These are phyloP conservation scores for Nannochloris sp. DNA, from an alignment of 139 green algal genomes.

Conservation along the genomic window DNA sequence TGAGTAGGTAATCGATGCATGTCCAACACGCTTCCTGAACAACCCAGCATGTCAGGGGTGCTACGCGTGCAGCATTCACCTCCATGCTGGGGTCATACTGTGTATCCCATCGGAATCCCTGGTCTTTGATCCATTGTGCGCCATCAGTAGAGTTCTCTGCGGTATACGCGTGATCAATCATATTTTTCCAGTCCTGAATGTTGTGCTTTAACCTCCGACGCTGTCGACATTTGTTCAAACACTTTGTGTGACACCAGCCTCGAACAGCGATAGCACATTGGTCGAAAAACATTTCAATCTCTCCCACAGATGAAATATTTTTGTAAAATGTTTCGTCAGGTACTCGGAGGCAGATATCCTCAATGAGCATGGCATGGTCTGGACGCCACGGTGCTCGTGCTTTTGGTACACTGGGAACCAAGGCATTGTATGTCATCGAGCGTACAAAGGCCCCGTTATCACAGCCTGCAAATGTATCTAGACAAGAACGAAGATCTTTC, in stretches of 20 bases:
- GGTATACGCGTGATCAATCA: conserved; percentile 61
- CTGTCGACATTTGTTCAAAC: conserved; percentile 60
- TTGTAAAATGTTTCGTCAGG: neutral
- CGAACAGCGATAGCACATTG: conserved; percentile 62
- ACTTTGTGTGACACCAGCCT: conserved; percentile 47
- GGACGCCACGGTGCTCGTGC: conserved; percentile 26
- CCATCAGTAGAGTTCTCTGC: conserved; percentile 38
- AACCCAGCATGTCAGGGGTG: conserved; percentile 56
- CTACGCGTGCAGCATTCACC: conserved; percentile 18
- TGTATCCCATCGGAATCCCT: conserved; percentile 26
- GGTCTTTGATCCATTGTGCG: conserved; percentile 12
- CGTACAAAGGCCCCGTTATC: neutral
- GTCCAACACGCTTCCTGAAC: conserved; percentile 39
- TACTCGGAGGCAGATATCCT: conserved; percentile 14
- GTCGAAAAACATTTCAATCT: conserved; percentile 59
- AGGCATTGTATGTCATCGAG: neutral
- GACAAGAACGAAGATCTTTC: conserved; percentile 24
- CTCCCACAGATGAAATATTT: neutral
- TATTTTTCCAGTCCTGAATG: conserved; percentile 70
- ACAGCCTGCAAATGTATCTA: neutral
- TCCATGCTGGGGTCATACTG: neutral
- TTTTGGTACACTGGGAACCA: neutral
- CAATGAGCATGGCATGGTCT: conserved; percentile 31
- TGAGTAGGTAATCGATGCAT: conserved; percentile 57
- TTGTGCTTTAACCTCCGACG: conserved; percentile 50